phyloP scores from a whole-genome alignment of 768 basidiomycete species.

The Tricholoma sp. region DNA sequence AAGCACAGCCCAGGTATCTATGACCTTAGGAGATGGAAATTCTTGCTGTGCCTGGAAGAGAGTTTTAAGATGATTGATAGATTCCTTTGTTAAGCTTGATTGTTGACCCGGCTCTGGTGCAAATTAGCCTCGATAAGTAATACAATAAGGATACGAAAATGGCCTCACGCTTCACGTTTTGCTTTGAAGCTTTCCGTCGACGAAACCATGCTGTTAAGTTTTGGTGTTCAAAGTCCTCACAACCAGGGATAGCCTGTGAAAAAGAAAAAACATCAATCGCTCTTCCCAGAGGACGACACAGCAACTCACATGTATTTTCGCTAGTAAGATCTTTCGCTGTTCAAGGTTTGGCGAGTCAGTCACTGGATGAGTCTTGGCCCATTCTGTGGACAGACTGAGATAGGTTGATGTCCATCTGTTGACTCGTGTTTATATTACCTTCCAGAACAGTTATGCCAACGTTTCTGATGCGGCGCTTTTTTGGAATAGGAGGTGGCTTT shows the following conservation, averaged over 20 bases:
- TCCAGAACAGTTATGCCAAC: conserved; percentile 16
- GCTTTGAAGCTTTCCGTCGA: conserved; percentile 1
- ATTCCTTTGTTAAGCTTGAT: conserved; percentile 17
- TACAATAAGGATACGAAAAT: neutral
- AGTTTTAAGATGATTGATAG: conserved; percentile 19
- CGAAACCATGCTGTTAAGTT: conserved; percentile 11
- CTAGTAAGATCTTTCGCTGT: conserved; percentile 10
- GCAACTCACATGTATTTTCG: conserved; percentile 8
- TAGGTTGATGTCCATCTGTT: conserved; percentile 2
- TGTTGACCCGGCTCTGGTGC: neutral
- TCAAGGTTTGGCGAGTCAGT: conserved; percentile 2
- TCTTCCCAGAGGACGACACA: neutral
- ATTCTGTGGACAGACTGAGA: conserved; percentile 3
- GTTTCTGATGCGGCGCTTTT: conserved; percentile 6
- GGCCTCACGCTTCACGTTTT: neutral
- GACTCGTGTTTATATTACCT: conserved; percentile 10
- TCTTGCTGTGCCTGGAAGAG: conserved; percentile 17
- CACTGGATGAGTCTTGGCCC: conserved; percentile 2
- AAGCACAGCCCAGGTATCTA: conserved; percentile 28
- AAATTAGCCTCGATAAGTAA: neutral
- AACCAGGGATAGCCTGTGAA: conserved; percentile 11
- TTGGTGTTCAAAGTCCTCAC: conserved; percentile 6
- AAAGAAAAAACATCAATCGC: neutral
- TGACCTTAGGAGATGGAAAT: conserved; percentile 18
- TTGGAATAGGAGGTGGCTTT: conserved; percentile 4